Evolutionary conservation across 164 flowering plant species (phyloP), one percentile per base, ranked within the genome.

Genomic region (Stephania japonica): DNA sequence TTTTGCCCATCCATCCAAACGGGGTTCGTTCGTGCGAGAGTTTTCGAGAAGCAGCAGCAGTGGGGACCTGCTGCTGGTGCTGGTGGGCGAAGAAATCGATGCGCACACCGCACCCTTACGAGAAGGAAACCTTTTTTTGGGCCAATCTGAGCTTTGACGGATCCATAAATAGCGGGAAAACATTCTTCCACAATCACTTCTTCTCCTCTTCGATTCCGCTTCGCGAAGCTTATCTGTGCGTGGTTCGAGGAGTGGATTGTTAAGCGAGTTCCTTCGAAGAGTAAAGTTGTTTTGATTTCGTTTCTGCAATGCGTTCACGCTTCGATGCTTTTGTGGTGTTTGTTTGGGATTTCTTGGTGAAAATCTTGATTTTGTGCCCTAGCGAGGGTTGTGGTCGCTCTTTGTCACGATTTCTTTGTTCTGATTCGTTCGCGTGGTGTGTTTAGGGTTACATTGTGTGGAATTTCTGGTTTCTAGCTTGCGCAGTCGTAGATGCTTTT

Each of bases 101-200:
- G 11, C 21, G 38, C 11, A 65, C 67, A 32, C 43, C 38, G 38
- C 38, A 32, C 38, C 38, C 38, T 4, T 32, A 32, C 38, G 4
- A 32, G 38, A 32, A 32, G 38, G 38, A 32, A 32, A 32, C 9
- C n/a, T 25, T 18, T 66, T 43, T 24, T 42, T 43, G 38, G 38
- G 16, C 42, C 21, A 16, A 7, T 42, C 70, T 42, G 49, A 8
- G 23, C 70, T 67, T 67, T 67, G 38, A 32, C 4, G 49, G 59
- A 68, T 68, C 70, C 53, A 21, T 68, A 68, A 68, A 42, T 43
- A 42, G 78, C 78, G 78, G 78, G 78, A 75, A 75, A 75, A 43
- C 32, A 13, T 50, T 65, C 78, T 32, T 64, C 71, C 42, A 5
- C 18, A 14, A 63, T 70, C 65, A 49, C 19, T 65, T 13, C 19